A percentile compares a stretch with the other conserved stretches of the same genome.
These are phyloP conservation scores for Puccinia triticina DNA, from an alignment of 1,284 basidiomycete genomes.

Conservation along the genomic window DNA sequence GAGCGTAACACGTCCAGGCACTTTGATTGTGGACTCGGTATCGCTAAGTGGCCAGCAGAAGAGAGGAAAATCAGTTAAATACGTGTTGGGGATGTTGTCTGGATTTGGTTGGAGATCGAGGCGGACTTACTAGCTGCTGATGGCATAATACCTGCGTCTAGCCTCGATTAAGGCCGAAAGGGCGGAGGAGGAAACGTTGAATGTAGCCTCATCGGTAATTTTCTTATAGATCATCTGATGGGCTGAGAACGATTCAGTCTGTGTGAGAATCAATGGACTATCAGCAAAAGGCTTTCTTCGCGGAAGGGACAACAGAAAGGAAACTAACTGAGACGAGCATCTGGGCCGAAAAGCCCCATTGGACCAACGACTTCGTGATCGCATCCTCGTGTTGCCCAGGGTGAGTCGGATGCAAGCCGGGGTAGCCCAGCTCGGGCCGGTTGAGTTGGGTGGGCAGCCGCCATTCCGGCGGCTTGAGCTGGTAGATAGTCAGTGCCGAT, in stretches of 20 bases:
- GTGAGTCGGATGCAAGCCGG: conserved; percentile 80
- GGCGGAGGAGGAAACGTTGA: conserved; percentile 66
- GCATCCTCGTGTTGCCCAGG: conserved; percentile 82
- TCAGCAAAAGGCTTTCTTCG: conserved; percentile 1
- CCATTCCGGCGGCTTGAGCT: conserved; percentile 46
- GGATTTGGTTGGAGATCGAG: not conserved
- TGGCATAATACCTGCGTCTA: conserved; percentile 55
- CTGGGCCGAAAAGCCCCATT: conserved; percentile 72
- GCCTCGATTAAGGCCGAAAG: conserved; percentile 79
- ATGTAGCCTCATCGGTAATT: conserved; percentile 58
- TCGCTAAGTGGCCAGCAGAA: conserved; percentile 53
- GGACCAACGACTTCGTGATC: conserved; percentile 75
- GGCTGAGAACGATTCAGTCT: conserved; percentile 66
- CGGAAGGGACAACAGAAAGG: conserved; percentile 30
- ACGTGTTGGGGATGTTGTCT: conserved; percentile 62
- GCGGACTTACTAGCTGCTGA: conserved; percentile 42
- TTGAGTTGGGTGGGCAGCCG: conserved; percentile 49
- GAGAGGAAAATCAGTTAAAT: conserved; percentile 64
- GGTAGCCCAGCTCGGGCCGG: conserved; percentile 66
- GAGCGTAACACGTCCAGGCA: conserved; percentile 71
- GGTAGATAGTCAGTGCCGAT: conserved; percentile 21
- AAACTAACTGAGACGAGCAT: conserved; percentile 69
- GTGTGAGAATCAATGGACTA: conserved; percentile 60
- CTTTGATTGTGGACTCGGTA: conserved; percentile 47
- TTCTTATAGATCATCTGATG: conserved; percentile 65